Base-by-base conservation (phyloP, 495 filamentous ascomycete species). In the Geopyxis carbonaria region DNA sequence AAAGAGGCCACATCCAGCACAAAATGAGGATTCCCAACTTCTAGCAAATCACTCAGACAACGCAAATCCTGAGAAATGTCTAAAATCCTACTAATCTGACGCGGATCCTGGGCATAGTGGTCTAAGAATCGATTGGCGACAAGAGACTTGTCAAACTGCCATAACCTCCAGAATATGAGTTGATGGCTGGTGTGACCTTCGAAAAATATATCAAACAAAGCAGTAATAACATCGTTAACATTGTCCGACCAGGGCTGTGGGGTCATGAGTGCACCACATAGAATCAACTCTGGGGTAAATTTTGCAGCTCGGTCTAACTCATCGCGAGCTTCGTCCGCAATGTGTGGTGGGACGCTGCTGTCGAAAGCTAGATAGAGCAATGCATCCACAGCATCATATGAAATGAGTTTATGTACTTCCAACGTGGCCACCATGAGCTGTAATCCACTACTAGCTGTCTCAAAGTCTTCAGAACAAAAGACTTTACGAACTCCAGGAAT, bases 1-100 rank as follows among this genome's bases (percentile, higher is more conserved):
- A 84, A 66, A 21, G 85, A 78, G 9, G 82, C 79, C 37, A 99
- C 70, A 58, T 99, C 89, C 32, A 93, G 71, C 8, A 80, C 79
- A 51, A 97, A 80, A 0, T 75, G 78, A 5, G 51, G 42, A 31
- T 46, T 50, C 25, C 47, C 38, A 31, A 43, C 41, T 25, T 56
- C 48, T 21, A 56, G 31, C 14, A 56, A 31, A 25, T 56, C 53
- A 23, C 41, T 55, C 20, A 56, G 39, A 33, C 52, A 56, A 14
- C 53, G 47, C n/a, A 56, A 37, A 7, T 56, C 53, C 42, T 56
- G 48, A 6, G 48, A 43, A 34, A 56, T 56, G 18, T 93, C 83
- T 45, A 92, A 76, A 22, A 94, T 89, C 19, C 72, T 62, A 2
- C 72, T 69, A n/a, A 93, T 67, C 15, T 74, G 67, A 29, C 78